These are phyloP conservation scores for Penicillium crystallinum DNA, from an alignment of 495 filamentous ascomycete species.

Conservation along the genomic window DNA sequence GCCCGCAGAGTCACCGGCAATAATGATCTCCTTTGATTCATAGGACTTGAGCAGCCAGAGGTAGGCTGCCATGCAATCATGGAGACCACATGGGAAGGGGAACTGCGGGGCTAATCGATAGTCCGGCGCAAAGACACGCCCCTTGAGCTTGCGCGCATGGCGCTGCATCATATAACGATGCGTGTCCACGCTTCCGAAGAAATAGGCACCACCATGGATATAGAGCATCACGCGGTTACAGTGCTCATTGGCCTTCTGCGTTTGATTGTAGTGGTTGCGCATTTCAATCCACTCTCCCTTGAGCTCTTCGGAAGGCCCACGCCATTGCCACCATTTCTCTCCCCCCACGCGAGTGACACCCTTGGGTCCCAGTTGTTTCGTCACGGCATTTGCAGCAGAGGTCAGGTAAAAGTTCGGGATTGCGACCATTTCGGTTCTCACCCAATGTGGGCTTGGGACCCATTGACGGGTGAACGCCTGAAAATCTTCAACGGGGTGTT, in stretches of 20 bases:
- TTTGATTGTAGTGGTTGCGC: conserved; percentile 69
- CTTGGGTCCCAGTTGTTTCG: conserved; percentile 66
- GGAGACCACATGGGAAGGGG: conserved; percentile 86
- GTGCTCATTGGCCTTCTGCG: conserved; percentile 51
- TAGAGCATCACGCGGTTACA: conserved; percentile 84
- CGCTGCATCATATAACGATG: conserved; percentile 95
- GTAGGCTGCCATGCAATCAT: conserved; percentile 85
- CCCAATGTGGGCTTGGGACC: conserved; percentile 86
- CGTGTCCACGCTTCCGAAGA: conserved; percentile 89
- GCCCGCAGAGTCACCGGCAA: conserved; percentile 88
- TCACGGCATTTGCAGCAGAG: conserved; percentile 56
- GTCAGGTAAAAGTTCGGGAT: conserved; percentile 58
- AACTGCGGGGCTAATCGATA: conserved; percentile 92
- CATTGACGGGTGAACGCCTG: conserved; percentile 86
- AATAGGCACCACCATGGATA: conserved; percentile 80
- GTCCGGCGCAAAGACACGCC: conserved; percentile 77
- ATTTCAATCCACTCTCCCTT: conserved; percentile 96
- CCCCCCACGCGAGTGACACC: conserved; percentile 75
- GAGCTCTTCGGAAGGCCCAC: conserved; percentile 53
- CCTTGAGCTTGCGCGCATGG: conserved; percentile 88
- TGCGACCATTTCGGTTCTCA: conserved; percentile 66
- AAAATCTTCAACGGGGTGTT: conserved; percentile 85
- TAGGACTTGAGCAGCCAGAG: conserved; percentile 71
- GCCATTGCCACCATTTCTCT: conserved; percentile 92
- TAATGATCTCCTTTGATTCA: conserved; percentile 68